These are phyloP conservation scores for Hyaloperonospora arabidopsidis DNA, from an alignment of 352 stramenopile genomes.

Conservation along the genomic window DNA sequence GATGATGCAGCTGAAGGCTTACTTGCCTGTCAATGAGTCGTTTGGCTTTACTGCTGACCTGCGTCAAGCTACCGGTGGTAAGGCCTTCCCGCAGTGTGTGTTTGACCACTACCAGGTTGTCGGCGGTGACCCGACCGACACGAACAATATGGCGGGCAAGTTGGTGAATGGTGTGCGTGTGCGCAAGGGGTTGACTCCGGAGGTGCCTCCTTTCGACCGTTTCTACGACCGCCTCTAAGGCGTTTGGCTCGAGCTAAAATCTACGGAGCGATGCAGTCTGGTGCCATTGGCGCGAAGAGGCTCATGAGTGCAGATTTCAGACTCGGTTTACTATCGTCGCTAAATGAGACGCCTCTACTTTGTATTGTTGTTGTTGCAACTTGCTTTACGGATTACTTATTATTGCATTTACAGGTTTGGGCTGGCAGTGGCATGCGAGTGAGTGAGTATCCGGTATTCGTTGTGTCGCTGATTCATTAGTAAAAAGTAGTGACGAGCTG, in stretches of 20 bases:
- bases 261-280: constrained; percentile 21
- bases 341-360: constrained; percentile 29
- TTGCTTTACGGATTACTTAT: no score
- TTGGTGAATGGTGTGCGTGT: constrained; percentile 91
- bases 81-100: constrained; percentile 99
- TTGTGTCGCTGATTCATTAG: no score
- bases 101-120: constrained; percentile 99
- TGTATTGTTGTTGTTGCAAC: constrained; percentile 14
- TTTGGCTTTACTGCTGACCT: constrained; percentile 99
- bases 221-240: constrained; percentile 99
- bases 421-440: no score
- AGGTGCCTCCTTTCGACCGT: constrained; percentile 95
- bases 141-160: constrained; percentile 92
- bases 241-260: constrained; percentile 22
- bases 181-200: constrained; percentile 95
- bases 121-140: constrained; percentile 87
- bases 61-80: constrained; percentile 96
- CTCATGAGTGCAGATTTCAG: constrained; percentile 16
- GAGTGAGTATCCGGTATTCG: no score
- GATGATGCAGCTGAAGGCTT: constrained; percentile 98
- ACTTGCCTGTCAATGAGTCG: constrained; percentile 99
- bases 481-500: no score
- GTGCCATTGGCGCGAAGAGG: constrained; percentile 16
- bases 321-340: constrained; percentile 25
- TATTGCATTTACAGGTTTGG: no score